phyloP scores from a whole-genome alignment of 2,329 filamentous ascomycete genomes.

The Diaporthe aspalathi region DNA sequence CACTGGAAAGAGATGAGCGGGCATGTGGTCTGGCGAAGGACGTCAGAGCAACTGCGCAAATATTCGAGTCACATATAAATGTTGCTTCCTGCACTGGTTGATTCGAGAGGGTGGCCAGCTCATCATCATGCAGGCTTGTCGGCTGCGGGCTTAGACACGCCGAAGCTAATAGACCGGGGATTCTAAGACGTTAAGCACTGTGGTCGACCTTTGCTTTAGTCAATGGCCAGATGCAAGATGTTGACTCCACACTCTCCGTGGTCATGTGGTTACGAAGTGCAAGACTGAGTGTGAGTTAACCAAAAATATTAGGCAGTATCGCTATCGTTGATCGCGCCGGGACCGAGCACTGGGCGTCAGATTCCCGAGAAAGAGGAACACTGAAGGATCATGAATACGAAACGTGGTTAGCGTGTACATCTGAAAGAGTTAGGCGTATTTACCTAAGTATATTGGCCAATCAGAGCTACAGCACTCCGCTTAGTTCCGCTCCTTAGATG shows the following conservation, averaged over 20 bases:
- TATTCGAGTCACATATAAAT: background rate
- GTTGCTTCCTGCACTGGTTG: background rate
- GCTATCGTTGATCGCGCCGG: background rate
- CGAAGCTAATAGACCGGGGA: background rate
- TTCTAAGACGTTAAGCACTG: background rate
- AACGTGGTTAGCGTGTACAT: background rate
- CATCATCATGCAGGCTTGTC: background rate
- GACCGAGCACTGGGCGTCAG: too few relatives aligned
- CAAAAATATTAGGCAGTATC: background rate
- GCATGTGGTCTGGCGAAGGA: background rate
- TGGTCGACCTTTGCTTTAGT: background rate
- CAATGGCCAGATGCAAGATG: background rate
- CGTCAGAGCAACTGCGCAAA: background rate
- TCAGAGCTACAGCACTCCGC: background rate
- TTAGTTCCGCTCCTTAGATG: background rate
- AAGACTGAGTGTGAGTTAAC: background rate
- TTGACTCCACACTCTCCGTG: background rate
- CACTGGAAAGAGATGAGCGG: background rate
- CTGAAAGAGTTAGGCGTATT: background rate
- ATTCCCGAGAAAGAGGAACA: background rate
- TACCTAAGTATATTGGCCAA: background rate
- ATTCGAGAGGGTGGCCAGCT: background rate
- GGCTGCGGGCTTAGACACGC: background rate
- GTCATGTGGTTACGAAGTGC: background rate
- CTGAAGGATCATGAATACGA: slow-evolving; percentile 5